These are phyloP conservation scores for Lipomyces japonicus DNA, from an alignment of 805 yeast genomes.

Conservation along the genomic window DNA sequence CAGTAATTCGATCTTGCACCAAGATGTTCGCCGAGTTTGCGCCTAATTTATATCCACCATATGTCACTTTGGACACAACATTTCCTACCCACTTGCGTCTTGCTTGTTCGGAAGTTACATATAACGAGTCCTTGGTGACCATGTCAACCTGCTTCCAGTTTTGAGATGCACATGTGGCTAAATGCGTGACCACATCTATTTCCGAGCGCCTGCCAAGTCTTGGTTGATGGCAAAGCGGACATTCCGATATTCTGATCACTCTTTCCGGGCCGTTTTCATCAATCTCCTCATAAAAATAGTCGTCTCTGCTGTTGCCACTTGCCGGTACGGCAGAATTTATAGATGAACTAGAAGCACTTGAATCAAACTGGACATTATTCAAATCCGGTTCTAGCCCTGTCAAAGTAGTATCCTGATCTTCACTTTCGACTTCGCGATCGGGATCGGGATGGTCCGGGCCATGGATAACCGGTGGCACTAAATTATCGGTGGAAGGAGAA, in stretches of 20 bases:
- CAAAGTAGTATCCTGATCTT: neutral
- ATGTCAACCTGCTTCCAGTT: slow-evolving; percentile 70
- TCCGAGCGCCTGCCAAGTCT: slow-evolving; percentile 52
- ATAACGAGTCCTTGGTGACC: slow-evolving; percentile 54
- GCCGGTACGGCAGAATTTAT: neutral
- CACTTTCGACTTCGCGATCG: neutral
- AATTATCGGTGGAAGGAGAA: neutral
- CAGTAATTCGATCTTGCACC: slow-evolving; percentile 88
- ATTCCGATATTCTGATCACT: slow-evolving; percentile 59
- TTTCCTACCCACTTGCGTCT: slow-evolving; percentile 86
- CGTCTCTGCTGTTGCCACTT: neutral
- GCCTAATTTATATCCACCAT: slow-evolving; percentile 83
- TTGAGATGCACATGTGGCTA: slow-evolving; percentile 78
- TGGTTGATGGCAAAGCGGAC: slow-evolving; percentile 76
- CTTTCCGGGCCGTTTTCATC: slow-evolving; percentile 35
- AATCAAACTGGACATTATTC: too few species aligned
- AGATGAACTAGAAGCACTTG: neutral
- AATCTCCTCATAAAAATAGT: slow-evolving; percentile 9
- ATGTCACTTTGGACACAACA: slow-evolving; percentile 74
- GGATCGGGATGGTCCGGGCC: neutral
- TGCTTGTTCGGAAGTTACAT: slow-evolving; percentile 76
- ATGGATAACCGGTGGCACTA: neutral
- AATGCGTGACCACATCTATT: slow-evolving; percentile 74
- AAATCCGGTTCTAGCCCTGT: neutral
- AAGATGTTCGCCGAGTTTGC: slow-evolving; percentile 89